These are phyloP conservation scores for Madurella mycetomatis DNA, from an alignment of 2,329 filamentous ascomycete genomes.

Conservation along the genomic window DNA sequence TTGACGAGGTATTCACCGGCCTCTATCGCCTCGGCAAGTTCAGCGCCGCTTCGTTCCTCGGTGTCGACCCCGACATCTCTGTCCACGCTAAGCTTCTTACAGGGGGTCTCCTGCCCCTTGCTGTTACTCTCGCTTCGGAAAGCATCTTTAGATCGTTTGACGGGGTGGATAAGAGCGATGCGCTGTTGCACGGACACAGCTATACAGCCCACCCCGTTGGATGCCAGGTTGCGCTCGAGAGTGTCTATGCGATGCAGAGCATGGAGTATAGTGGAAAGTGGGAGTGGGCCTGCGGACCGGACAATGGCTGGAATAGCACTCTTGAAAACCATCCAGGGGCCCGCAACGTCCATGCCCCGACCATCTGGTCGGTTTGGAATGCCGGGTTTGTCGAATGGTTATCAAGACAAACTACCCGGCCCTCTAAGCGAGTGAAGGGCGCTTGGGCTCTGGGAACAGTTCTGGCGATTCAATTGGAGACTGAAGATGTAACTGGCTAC, in stretches of 20 bases:
- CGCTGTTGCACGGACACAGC: conserved; percentile 77
- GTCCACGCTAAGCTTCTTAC: conserved; percentile 83
- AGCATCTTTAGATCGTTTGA: conserved; percentile 68
- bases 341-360: too few species aligned
- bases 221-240: conserved; percentile 70
- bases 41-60: conserved; percentile 65
- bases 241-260: conserved; percentile 53
- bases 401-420: conserved; percentile 42
- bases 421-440: conserved; percentile 47
- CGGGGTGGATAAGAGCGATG: conserved; percentile 70
- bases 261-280: conserved; percentile 56
- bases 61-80: conserved; percentile 65
- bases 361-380: conserved; percentile 49
- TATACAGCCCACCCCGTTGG: conserved; percentile 83
- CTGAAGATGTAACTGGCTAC: conserved; percentile 40
- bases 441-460: conserved; percentile 73
- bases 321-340: not conserved
- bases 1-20: conserved; percentile 85
- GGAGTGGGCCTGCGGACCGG: conserved; percentile 45
- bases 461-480: conserved; percentile 57
- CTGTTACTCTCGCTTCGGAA: conserved; percentile 69
- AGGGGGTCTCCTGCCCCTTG: conserved; percentile 72
- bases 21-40: conserved; percentile 75
- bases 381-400: conserved; percentile 53
- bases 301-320: not conserved